Percentiles rank a stretch among this genome's conserved stretches.
These are phyloP conservation scores for Tieghemiomyces parasiticus DNA, from an alignment of 192 early-diverging fungal genomes.

Conservation along the genomic window DNA sequence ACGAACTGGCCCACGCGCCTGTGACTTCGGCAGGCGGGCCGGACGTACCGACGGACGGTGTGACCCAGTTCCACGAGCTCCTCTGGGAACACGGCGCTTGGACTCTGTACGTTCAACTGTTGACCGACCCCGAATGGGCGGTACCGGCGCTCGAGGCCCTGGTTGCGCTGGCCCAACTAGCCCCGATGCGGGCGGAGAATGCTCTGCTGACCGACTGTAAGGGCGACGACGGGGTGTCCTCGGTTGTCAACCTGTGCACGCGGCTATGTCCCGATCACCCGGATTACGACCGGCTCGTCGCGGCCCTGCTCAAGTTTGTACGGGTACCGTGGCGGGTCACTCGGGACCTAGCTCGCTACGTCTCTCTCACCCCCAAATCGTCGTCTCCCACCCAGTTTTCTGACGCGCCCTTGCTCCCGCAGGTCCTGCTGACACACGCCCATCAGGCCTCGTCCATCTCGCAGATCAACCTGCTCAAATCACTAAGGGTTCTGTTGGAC, in stretches of 20 bases:
- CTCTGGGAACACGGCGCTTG: neutral
- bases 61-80: neutral
- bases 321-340: neutral
- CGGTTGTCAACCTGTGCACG: neutral
- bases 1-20: neutral
- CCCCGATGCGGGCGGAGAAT: neutral
- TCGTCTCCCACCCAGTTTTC: neutral
- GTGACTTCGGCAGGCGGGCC: neutral
- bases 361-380: neutral
- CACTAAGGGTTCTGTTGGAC: neutral
- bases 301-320: neutral
- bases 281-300: neutral
- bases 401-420: neutral
- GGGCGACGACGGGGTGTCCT: neutral
- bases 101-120: neutral
- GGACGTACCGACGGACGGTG: neutral
- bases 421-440: neutral
- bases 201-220: neutral
- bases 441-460: neutral
- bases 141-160: neutral
- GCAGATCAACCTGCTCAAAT: slow-evolving; percentile 1
- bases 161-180: neutral
- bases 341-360: neutral
- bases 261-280: neutral
- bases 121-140: neutral